Percentiles rank a stretch among this genome's conserved stretches.
Conservation (phyloP, 106 monocot genomes). For the Platanthera zijinensis region DNA sequence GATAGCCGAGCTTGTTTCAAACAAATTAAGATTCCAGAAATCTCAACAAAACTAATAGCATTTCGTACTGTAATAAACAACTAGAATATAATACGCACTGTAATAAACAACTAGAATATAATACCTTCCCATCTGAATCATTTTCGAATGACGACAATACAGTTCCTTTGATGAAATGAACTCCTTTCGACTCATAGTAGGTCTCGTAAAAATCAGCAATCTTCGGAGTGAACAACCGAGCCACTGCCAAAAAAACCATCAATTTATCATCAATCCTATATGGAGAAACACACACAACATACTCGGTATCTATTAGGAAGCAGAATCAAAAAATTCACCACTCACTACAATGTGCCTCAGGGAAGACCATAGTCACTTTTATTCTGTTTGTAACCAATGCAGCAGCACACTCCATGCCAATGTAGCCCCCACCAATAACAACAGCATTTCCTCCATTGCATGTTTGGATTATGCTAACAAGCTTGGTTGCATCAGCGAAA, state of each 20-base stretch:
- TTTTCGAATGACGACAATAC: slow-evolving; percentile 84
- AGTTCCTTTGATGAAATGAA: slow-evolving; percentile 89
- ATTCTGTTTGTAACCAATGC: slow-evolving; percentile 73
- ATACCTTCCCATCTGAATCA: slow-evolving; percentile 68
- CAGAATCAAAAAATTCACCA: background rate
- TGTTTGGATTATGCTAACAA: slow-evolving; percentile 61
- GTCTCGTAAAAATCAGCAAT: slow-evolving; percentile 92
- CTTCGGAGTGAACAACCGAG: slow-evolving; percentile 82
- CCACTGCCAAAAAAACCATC: slow-evolving; percentile 46
- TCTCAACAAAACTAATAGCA: background rate
- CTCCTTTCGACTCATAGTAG: slow-evolving; percentile 76
- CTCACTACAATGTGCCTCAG: slow-evolving; percentile 92
- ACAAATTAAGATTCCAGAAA: no score
- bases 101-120: background rate
- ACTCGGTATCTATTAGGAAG: background rate
- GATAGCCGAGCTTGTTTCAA: no score
- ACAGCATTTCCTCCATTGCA: slow-evolving; percentile 68
- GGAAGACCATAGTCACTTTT: slow-evolving; percentile 96
- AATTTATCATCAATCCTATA: background rate
- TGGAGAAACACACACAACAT: background rate
- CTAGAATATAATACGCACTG: slow-evolving; percentile 19
- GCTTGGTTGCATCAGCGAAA: slow-evolving; percentile 75
- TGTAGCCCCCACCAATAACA: slow-evolving; percentile 96
- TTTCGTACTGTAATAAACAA: background rate
- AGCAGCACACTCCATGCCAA: slow-evolving; percentile 99